A percentile compares a stretch with the other conserved stretches of the same genome.
Evolutionary conservation across 495 filamentous ascomycete species (phyloP).

Genomic region (Neurospora hispaniola): DNA sequence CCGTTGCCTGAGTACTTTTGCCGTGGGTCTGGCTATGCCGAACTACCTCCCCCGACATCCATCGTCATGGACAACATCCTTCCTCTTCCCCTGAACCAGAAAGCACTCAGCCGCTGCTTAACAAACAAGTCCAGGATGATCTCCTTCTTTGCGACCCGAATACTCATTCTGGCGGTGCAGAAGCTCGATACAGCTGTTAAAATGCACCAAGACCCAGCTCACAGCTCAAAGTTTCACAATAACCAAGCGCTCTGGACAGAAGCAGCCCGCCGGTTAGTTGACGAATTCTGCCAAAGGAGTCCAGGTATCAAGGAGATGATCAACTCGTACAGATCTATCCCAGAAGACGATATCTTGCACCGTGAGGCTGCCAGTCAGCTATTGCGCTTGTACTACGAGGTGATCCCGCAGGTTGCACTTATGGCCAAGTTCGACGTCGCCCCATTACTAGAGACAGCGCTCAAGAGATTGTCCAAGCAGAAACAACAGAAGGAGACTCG

Average conservation of each 20-base stretch:
- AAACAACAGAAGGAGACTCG: conserved; percentile 12
- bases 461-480: conserved; percentile 40
- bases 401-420: conserved; percentile 67
- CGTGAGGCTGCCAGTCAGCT: conserved; percentile 67
- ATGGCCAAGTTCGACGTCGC: conserved; percentile 82
- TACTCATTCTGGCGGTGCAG: conserved; percentile 64
- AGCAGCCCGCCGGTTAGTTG: conserved; percentile 50
- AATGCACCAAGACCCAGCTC: conserved; percentile 40
- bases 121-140: conserved; percentile 63
- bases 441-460: conserved; percentile 52
- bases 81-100: conserved; percentile 70
- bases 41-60: conserved; percentile 62
- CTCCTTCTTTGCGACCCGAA: conserved; percentile 69
- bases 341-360: conserved; percentile 59
- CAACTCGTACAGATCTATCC: conserved; percentile 51
- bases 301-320: conserved; percentile 72
- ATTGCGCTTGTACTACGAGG: conserved; percentile 67
- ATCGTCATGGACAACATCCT: conserved; percentile 76
- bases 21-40: conserved; percentile 37
- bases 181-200: conserved; percentile 57
- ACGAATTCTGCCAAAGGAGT: conserved; percentile 67
- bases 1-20: conserved; percentile 63
- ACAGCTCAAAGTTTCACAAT: conserved; percentile 3
- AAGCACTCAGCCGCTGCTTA: conserved; percentile 65
- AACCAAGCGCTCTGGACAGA: conserved; percentile 51